These are phyloP conservation scores for Candida wancherniae DNA, from an alignment of 805 yeast genomes.

Conservation along the genomic window DNA sequence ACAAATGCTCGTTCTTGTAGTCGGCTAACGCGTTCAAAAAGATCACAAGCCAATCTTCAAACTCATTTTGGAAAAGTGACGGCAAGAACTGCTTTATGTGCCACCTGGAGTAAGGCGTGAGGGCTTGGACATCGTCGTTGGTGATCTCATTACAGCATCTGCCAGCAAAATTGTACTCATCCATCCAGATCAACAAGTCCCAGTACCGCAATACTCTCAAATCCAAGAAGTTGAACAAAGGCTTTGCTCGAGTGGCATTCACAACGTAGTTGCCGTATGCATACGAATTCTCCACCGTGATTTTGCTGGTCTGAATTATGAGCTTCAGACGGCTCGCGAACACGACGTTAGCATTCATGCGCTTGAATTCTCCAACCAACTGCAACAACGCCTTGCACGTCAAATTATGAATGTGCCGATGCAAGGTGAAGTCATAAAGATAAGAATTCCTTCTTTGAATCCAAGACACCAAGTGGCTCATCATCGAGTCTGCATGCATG, in stretches of 20 bases:
- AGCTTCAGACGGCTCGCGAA: slow-evolving; percentile 77
- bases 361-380: slow-evolving; percentile 69
- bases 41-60: slow-evolving; percentile 80
- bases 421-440: slow-evolving; percentile 72
- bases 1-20: slow-evolving; percentile 40
- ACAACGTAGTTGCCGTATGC: slow-evolving; percentile 85
- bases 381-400: slow-evolving; percentile 80
- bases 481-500: slow-evolving; percentile 73
- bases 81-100: slow-evolving; percentile 75
- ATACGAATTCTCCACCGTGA: slow-evolving; percentile 78
- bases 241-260: slow-evolving; percentile 72
- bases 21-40: slow-evolving; percentile 67
- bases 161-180: slow-evolving; percentile 83
- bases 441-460: slow-evolving; percentile 69
- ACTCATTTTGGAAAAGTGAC: slow-evolving; percentile 67
- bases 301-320: slow-evolving; percentile 67
- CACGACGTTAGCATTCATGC: slow-evolving; percentile 73
- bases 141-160: slow-evolving; percentile 45
- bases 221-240: slow-evolving; percentile 79
- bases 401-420: slow-evolving; percentile 82
- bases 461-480: slow-evolving; percentile 81
- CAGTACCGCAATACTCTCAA: slow-evolving; percentile 71
- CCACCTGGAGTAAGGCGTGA: slow-evolving; percentile 64
- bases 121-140: slow-evolving; percentile 39
- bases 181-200: slow-evolving; percentile 97